These are phyloP conservation scores for Picea glauca DNA, from an alignment of 75 land plant genomes.

Conservation along the genomic window DNA sequence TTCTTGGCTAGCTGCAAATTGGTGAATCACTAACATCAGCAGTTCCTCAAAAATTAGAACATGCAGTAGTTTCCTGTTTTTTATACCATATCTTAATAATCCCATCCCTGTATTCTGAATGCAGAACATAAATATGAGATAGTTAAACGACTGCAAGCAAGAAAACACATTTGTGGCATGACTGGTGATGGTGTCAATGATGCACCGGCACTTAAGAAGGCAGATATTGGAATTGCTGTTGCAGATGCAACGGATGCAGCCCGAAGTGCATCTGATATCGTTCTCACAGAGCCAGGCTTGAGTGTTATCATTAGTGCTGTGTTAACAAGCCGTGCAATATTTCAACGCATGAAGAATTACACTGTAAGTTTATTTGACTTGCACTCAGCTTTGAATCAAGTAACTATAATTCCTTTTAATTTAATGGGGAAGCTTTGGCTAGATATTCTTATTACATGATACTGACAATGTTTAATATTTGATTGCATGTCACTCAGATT, in stretches of 20 bases:
- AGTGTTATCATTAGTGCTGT: slow-evolving; percentile 65
- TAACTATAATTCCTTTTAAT: neutral
- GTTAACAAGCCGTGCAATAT: slow-evolving; percentile 59
- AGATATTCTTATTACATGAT: neutral
- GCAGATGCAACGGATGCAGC: slow-evolving; percentile 64
- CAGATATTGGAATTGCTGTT: slow-evolving; percentile 67
- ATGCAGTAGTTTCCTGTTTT: neutral
- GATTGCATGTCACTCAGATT: slow-evolving; percentile 26
- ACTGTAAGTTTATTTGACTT: slow-evolving; percentile 21
- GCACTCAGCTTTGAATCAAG: neutral
- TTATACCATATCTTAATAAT: neutral
- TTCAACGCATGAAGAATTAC: slow-evolving; percentile 62
- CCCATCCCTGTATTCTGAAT: slow-evolving; percentile 8
- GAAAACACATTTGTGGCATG: slow-evolving; percentile 71
- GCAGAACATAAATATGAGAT: slow-evolving; percentile 72
- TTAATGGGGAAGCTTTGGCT: neutral
- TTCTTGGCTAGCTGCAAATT: neutral
- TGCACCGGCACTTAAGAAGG: slow-evolving; percentile 76
- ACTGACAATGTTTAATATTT: neutral
- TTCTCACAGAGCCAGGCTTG: slow-evolving; percentile 53
- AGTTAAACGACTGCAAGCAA: slow-evolving; percentile 48
- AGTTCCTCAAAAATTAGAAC: neutral
- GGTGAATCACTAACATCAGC: neutral
- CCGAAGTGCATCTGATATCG: slow-evolving; percentile 59
- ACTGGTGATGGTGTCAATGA: slow-evolving; percentile 83